These are phyloP conservation scores for Ramaria sp. DNA, from an alignment of 768 basidiomycete species.

Conservation along the genomic window DNA sequence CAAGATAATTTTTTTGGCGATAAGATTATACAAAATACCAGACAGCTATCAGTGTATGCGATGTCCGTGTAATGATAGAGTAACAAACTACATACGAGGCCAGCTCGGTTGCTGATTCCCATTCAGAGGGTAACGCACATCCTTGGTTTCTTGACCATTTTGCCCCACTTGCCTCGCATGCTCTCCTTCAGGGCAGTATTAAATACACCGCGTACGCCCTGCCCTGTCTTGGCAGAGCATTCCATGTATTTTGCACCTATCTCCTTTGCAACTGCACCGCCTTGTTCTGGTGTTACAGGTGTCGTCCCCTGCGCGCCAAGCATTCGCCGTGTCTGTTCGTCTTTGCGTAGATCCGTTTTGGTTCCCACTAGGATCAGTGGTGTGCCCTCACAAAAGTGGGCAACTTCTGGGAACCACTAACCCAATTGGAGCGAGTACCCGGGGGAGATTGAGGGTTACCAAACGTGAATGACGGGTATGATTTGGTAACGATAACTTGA, in stretches of 20 bases:
- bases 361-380: conserved; percentile 89
- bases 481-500: background rate
- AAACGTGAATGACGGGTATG: background rate
- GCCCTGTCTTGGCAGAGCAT: conserved; percentile 89
- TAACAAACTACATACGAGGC: background rate
- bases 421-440: background rate
- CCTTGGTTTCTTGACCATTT: conserved; percentile 37
- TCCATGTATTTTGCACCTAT: conserved; percentile 92
- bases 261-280: conserved; percentile 75
- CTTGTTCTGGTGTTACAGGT: conserved; percentile 77
- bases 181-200: conserved; percentile 81
- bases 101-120: background rate
- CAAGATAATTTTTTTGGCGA: background rate
- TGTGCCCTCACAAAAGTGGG: conserved; percentile 84
- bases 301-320: conserved; percentile 79
- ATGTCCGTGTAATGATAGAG: conserved; percentile 1
- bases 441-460: background rate
- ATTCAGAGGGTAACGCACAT: conserved; percentile 50
- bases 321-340: conserved; percentile 80
- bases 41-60: background rate
- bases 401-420: conserved; percentile 89
- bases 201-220: conserved; percentile 88
- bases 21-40: background rate
- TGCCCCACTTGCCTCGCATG: conserved; percentile 69
- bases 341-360: conserved; percentile 83